A percentile compares a stretch with the other conserved stretches of the same genome.
Evolutionary conservation across 1,284 basidiomycete species (phyloP).

Genomic region (Ustanciosporium gigantosporum): DNA sequence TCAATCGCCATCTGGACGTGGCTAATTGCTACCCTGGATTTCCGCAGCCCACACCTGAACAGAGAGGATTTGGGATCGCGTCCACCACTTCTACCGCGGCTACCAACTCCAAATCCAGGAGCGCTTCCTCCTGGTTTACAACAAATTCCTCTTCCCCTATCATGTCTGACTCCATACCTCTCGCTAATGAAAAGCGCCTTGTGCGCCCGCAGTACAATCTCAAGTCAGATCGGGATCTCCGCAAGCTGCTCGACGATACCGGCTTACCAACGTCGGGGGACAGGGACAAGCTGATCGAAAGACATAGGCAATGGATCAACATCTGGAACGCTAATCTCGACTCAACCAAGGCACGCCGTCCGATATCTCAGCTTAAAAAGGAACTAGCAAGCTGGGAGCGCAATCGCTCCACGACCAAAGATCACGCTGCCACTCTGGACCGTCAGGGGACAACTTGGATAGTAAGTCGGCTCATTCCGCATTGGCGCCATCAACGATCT

Average conservation of each 20-base stretch:
- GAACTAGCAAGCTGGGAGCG: constrained; percentile 49
- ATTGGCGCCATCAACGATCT: background rate
- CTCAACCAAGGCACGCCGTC: constrained; percentile 40
- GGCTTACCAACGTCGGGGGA: constrained; percentile 37
- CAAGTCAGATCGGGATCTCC: constrained; percentile 43
- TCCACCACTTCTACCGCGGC: background rate
- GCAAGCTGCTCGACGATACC: constrained; percentile 41
- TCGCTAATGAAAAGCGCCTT: constrained; percentile 34
- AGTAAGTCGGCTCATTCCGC: constrained; percentile 1
- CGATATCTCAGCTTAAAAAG: constrained; percentile 21
- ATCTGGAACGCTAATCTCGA: constrained; percentile 58
- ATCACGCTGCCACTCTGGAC: constrained; percentile 20
- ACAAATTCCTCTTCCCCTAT: constrained; percentile 1
- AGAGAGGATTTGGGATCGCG: constrained; percentile 14
- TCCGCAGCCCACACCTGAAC: constrained; percentile 22
- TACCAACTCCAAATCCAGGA: constrained; percentile 6
- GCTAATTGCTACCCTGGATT: constrained; percentile 34
- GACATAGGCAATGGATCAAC: constrained; percentile 57
- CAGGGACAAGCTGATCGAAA: constrained; percentile 41
- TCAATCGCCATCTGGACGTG: constrained; percentile 52
- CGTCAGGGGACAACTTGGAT: constrained; percentile 22
- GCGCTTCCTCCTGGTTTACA: constrained; percentile 25
- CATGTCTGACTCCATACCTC: background rate
- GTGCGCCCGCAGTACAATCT: constrained; percentile 51
- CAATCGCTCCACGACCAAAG: constrained; percentile 15